Conservation (phyloP, 2,329 filamentous ascomycete species). For the Fusarium sp. region DNA sequence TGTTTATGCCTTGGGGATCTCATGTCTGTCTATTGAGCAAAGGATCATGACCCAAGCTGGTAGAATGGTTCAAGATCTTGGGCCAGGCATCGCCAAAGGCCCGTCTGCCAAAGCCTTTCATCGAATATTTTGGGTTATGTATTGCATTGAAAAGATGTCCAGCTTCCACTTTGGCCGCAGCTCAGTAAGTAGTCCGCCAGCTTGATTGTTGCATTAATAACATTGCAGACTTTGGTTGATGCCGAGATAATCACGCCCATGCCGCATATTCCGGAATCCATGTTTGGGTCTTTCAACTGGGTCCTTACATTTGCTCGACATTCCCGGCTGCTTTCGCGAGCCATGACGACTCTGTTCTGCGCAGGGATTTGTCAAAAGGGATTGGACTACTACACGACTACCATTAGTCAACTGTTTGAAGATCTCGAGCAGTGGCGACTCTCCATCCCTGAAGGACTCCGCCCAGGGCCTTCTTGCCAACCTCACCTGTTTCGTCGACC, state of each 20-base stretch:
- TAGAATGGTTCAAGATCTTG: slow-evolving; percentile 29
- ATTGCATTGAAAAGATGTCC: slow-evolving; percentile 35
- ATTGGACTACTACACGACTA: slow-evolving; percentile 4
- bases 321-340: slow-evolving; percentile 26
- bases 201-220: background rate
- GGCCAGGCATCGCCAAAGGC: slow-evolving; percentile 15
- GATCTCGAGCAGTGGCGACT: slow-evolving; percentile 34
- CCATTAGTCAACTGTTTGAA: slow-evolving; percentile 18
- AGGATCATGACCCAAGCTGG: slow-evolving; percentile 34
- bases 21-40: slow-evolving; percentile 33
- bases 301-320: slow-evolving; percentile 17
- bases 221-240: slow-evolving; percentile 22
- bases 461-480: background rate
- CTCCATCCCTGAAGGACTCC: slow-evolving; percentile 21
- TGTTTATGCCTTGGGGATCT: slow-evolving; percentile 22
- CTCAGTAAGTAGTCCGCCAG: slow-evolving; percentile 19
- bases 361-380: slow-evolving; percentile 24
- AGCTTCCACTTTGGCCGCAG: slow-evolving; percentile 39
- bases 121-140: slow-evolving; percentile 36
- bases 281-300: slow-evolving; percentile 34
- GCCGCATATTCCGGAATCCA: slow-evolving; percentile 33
- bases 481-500: slow-evolving; percentile 11
- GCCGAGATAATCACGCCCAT: slow-evolving; percentile 28
- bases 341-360: slow-evolving; percentile 28
- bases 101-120: slow-evolving; percentile 10